phyloP scores from a whole-genome alignment of 1,284 basidiomycete genomes.

The Puccinia polysora region DNA sequence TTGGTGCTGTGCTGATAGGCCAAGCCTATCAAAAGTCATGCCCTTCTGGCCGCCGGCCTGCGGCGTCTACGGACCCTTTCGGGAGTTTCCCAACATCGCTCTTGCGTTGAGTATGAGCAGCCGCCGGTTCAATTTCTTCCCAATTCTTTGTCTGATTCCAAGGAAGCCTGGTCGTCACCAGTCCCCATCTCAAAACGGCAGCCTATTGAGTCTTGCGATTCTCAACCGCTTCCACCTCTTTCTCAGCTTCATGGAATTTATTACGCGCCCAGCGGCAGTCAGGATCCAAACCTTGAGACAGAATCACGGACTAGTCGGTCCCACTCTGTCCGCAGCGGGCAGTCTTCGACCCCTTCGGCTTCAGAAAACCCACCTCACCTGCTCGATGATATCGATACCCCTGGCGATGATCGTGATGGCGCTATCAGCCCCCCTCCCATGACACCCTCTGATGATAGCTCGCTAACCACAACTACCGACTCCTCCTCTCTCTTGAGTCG shows the following conservation, averaged over 20 bases:
- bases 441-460: conserved; percentile 26
- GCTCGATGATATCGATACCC: not conserved
- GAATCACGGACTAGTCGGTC: conserved; percentile 4
- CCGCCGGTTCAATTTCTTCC: conserved; percentile 1
- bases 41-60: not conserved
- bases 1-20: no score
- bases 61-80: conserved; percentile 26
- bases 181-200: not conserved
- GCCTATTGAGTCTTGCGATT: not conserved
- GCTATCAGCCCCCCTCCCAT: not conserved
- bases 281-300: conserved; percentile 23
- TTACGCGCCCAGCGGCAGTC: conserved; percentile 9
- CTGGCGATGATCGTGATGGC: not conserved
- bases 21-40: conserved; percentile 9
- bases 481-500: not conserved
- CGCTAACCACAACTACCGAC: not conserved
- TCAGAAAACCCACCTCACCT: no score
- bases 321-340: not conserved
- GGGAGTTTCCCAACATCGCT: not conserved
- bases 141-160: conserved; percentile 7
- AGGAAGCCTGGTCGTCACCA: not conserved
- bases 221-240: conserved; percentile 1
- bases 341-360: not conserved
- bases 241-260: conserved; percentile 14
- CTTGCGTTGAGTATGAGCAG: not conserved